A percentile compares a stretch with the other conserved stretches of the same genome.
phyloP scores from a whole-genome alignment of 345 rosid species.

The Draba incana region DNA sequence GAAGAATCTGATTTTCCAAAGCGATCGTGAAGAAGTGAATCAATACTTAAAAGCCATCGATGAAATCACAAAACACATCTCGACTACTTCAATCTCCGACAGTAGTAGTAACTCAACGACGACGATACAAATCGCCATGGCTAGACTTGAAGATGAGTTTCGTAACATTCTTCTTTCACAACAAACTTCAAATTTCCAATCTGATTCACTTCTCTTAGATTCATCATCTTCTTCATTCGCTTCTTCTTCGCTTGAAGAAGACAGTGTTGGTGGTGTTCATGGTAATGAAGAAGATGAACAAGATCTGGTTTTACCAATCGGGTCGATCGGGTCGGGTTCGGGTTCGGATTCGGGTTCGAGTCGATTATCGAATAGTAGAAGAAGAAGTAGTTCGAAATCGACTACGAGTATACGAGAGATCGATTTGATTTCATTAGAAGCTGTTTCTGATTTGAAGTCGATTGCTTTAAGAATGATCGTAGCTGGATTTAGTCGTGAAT shows the following conservation, averaged over 20 bases:
- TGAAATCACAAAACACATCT: slow-evolving; percentile 60
- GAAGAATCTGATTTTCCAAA: slow-evolving; percentile 75
- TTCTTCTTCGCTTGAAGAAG: slow-evolving; percentile 44
- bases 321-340: slow-evolving; percentile 16
- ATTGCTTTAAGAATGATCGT: slow-evolving; percentile 41
- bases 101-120: slow-evolving; percentile 44
- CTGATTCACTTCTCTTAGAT: slow-evolving; percentile 49
- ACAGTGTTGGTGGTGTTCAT: not conserved
- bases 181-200: slow-evolving; percentile 60
- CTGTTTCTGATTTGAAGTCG: slow-evolving; percentile 41
- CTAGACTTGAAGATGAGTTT: slow-evolving; percentile 94
- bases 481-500: slow-evolving; percentile 38
- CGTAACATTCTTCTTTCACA: slow-evolving; percentile 71
- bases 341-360: slow-evolving; percentile 34
- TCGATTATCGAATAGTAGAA: slow-evolving; percentile 34
- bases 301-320: slow-evolving; percentile 32
- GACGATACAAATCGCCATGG: slow-evolving; percentile 96
- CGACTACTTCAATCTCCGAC: slow-evolving; percentile 40
- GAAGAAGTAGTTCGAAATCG: slow-evolving; percentile 42
- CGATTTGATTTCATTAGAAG: slow-evolving; percentile 37
- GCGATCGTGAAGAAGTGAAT: slow-evolving; percentile 79
- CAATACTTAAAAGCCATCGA: slow-evolving; percentile 84
- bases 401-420: slow-evolving; percentile 42
- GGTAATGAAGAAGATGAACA: slow-evolving; percentile 1
- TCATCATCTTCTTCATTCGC: slow-evolving; percentile 47